These are phyloP conservation scores for Arachnopeziza araneosa DNA, from an alignment of 2,329 filamentous ascomycete genomes.

Conservation along the genomic window DNA sequence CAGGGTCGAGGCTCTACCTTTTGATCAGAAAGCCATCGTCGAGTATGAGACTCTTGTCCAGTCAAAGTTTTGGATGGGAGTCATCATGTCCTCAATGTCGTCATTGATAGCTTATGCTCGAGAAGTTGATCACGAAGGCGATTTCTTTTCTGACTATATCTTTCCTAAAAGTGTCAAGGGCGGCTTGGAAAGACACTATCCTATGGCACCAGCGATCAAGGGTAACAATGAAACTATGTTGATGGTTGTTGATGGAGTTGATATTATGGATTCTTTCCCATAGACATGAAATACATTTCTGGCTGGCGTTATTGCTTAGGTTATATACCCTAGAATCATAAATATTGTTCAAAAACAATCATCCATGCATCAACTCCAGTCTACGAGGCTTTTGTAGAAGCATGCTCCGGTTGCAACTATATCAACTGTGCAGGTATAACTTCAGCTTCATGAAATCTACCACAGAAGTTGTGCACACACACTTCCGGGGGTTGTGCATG, in stretches of 20 bases:
- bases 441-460: no score
- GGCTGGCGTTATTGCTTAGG: neutral
- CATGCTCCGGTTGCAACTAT: no score
- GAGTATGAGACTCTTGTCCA: constrained; percentile 19
- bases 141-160: constrained; percentile 17
- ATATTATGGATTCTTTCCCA: constrained; percentile 22
- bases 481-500: no score
- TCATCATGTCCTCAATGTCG: constrained; percentile 20
- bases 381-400: no score
- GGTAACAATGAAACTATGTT: constrained; percentile 19
- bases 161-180: constrained; percentile 13
- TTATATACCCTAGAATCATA: neutral
- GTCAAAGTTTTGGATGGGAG: constrained; percentile 17
- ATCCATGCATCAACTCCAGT: no score
- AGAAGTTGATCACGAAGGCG: constrained; percentile 10
- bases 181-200: constrained; percentile 4
- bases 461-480: no score
- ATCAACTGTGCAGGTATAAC: no score
- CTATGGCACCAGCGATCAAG: constrained; percentile 10
- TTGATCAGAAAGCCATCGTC: constrained; percentile 19
- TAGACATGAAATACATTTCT: neutral
- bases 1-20: constrained; percentile 11
- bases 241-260: constrained; percentile 19
- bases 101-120: constrained; percentile 19
- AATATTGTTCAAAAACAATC: neutral